Conservation (phyloP, 148 eudicot species). For the Heliosperma pusillum region DNA sequence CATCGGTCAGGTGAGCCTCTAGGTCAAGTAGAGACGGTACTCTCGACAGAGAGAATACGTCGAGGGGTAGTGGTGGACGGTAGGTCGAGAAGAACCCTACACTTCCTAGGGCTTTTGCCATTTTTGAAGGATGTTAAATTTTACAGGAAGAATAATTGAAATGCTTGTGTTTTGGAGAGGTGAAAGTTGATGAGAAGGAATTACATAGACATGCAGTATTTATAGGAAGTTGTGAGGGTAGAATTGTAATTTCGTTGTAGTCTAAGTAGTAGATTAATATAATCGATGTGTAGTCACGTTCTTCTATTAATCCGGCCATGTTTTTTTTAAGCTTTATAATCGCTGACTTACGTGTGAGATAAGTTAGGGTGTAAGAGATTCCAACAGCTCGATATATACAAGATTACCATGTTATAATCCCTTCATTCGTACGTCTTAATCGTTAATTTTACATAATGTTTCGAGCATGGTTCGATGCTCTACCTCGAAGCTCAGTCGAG, state of each 20-base stretch:
- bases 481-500: too few species aligned
- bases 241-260: neutral
- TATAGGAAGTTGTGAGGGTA: neutral
- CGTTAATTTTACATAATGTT: too few species aligned
- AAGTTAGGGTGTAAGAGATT: too few species aligned
- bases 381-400: too few species aligned
- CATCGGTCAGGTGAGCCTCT: constrained; percentile 11
- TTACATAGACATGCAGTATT: neutral
- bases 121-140: neutral
- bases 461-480: too few species aligned
- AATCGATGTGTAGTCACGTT: too few species aligned
- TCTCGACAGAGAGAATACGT: constrained; percentile 12
- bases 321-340: too few species aligned
- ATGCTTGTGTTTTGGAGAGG: neutral
- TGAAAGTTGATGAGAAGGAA: neutral
- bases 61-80: constrained; percentile 22
- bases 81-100: constrained; percentile 27
- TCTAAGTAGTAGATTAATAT: too few species aligned
- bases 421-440: too few species aligned
- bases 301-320: too few species aligned
- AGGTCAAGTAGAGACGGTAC: neutral
- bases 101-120: neutral
- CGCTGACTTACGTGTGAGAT: too few species aligned
- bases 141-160: neutral
- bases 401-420: too few species aligned